These are phyloP conservation scores for Fistulinella prunicolor DNA, from an alignment of 768 basidiomycete genomes.

Conservation along the genomic window DNA sequence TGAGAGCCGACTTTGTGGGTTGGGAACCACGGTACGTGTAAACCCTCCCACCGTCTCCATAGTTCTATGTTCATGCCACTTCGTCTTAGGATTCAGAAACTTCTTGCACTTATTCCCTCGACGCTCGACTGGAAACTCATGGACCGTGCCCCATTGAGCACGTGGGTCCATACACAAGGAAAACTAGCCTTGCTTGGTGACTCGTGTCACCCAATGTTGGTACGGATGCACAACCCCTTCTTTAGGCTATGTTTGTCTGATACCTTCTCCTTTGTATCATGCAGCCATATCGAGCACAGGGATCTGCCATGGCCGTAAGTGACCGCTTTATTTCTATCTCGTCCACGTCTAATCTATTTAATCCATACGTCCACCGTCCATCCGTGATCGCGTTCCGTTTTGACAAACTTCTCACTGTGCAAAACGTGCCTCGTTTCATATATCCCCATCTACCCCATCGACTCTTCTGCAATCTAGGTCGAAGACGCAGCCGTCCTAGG, in stretches of 20 bases:
- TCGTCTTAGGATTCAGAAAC: conserved; percentile 40
- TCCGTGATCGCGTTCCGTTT: background rate
- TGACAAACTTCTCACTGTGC: background rate
- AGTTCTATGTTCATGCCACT: background rate
- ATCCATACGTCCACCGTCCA: background rate
- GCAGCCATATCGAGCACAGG: conserved; percentile 53
- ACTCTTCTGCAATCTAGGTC: conserved; percentile 19
- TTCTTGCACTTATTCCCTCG: conserved; percentile 43
- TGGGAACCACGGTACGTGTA: conserved; percentile 47
- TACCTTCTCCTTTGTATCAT: background rate
- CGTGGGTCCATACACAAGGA: conserved; percentile 46
- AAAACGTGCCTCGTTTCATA: too few relatives aligned
- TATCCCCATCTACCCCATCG: background rate
- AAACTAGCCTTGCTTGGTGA: conserved; percentile 50
- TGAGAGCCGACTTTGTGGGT: conserved; percentile 44
- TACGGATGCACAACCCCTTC: conserved; percentile 7
- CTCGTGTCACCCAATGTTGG: conserved; percentile 56
- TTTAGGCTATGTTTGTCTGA: background rate
- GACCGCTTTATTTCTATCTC: background rate
- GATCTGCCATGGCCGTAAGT: conserved; percentile 51
- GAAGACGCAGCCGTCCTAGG: conserved; percentile 43
- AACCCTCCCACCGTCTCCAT: background rate
- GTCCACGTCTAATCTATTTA: background rate
- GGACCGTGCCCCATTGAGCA: conserved; percentile 45
- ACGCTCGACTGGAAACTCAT: conserved; percentile 48